Conservation (phyloP, 73 alveolate genomes). For the Paramecium sexaurelia region DNA sequence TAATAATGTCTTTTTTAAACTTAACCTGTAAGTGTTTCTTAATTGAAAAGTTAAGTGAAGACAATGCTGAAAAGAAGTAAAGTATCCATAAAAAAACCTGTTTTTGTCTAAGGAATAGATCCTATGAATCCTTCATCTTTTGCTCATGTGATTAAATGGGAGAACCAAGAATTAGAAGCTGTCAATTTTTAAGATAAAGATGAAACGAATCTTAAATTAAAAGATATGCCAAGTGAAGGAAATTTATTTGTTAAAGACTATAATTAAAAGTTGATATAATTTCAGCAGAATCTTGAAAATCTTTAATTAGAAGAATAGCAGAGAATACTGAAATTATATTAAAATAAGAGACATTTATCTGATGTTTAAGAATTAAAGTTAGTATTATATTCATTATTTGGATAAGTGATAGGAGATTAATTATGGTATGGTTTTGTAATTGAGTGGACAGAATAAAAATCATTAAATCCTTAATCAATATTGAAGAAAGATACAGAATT, state of each 20-base stretch:
- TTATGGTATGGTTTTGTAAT: constrained; percentile 18
- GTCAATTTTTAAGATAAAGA: neutral
- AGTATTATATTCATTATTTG: constrained; percentile 36
- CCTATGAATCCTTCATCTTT: constrained; percentile 50
- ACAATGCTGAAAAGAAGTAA: neutral
- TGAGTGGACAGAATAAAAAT: constrained; percentile 50
- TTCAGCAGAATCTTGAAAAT: neutral
- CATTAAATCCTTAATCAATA: constrained; percentile 8
- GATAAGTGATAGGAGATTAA: constrained; percentile 40
- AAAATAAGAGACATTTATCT: constrained; percentile 46
- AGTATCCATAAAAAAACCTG: constrained; percentile 48
- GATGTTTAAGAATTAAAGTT: constrained; percentile 47
- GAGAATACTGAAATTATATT: constrained; percentile 17
- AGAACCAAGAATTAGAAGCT: constrained; percentile 34
- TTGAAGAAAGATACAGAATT: neutral
- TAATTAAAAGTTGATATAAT: neutral
- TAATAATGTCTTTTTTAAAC: neutral
- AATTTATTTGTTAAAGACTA: neutral
- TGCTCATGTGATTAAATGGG: constrained; percentile 54
- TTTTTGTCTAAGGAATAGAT: constrained; percentile 51
- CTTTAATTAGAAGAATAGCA: neutral
- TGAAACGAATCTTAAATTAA: neutral
- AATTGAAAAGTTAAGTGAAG: constrained; percentile 29
- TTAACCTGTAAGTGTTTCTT: constrained; percentile 20
- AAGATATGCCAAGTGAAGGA: constrained; percentile 26